Conservation (phyloP, 768 basidiomycete species). For the Leccinum boreale region DNA sequence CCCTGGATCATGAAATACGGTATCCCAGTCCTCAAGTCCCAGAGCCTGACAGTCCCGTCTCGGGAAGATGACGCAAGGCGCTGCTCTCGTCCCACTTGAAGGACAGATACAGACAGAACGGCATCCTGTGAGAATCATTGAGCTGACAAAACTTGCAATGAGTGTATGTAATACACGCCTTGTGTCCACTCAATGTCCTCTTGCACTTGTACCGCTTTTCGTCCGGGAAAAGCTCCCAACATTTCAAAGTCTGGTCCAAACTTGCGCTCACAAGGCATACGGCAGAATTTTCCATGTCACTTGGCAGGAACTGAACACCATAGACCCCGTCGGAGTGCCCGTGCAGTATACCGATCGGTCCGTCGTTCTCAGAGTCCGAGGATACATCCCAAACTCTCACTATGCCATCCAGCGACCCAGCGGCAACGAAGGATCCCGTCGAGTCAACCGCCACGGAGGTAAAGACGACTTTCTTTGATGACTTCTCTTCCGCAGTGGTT, state of each 20-base stretch:
- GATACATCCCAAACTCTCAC: constrained; percentile 51
- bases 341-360: constrained; percentile 21
- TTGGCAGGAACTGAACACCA: constrained; percentile 29
- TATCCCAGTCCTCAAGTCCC: constrained; percentile 33
- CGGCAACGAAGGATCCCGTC: constrained; percentile 43
- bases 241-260: constrained; percentile 32
- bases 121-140: constrained; percentile 24
- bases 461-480: constrained; percentile 24
- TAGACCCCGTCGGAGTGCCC: constrained; percentile 32
- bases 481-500: constrained; percentile 11
- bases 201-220: constrained; percentile 28
- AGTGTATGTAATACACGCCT: constrained; percentile 9
- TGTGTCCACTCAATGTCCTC: constrained; percentile 31
- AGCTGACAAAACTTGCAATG: not conserved
- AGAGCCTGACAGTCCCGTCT: constrained; percentile 35
- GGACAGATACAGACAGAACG: constrained; percentile 28
- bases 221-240: constrained; percentile 42
- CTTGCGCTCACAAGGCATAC: constrained; percentile 30
- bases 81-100: constrained; percentile 33
- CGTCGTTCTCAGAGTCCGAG: constrained; percentile 30
- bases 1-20: constrained; percentile 36
- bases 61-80: constrained; percentile 37
- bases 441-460: constrained; percentile 30
- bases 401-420: constrained; percentile 50
- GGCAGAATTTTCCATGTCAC: constrained; percentile 22